A percentile compares a stretch with the other conserved stretches of the same genome.
phyloP scores from a whole-genome alignment of 2,329 filamentous ascomycete species.

The Colletotrichum chrysophilum region DNA sequence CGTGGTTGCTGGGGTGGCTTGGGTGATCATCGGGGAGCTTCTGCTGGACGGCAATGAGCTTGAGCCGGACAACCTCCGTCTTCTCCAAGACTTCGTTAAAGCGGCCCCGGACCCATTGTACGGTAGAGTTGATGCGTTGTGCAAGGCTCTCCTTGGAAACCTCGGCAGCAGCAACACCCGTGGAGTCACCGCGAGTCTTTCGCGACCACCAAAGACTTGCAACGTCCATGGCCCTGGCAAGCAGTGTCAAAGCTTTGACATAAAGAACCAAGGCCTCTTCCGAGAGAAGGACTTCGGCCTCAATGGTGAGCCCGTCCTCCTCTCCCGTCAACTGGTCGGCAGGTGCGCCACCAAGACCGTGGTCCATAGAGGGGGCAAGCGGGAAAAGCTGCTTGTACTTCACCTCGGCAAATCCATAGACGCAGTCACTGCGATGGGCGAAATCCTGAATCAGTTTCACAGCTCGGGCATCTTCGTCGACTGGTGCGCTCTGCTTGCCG shows the following conservation, averaged over 20 bases:
- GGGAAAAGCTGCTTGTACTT: slow-evolving; percentile 98
- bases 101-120: slow-evolving; percentile 91
- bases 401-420: slow-evolving; percentile 97
- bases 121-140: slow-evolving; percentile 85
- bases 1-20: slow-evolving; percentile 82
- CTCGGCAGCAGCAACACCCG: slow-evolving; percentile 49
- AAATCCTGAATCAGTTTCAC: slow-evolving; percentile 88
- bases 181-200: slow-evolving; percentile 71
- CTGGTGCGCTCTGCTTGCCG: slow-evolving; percentile 61
- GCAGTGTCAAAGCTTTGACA: slow-evolving; percentile 87
- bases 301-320: slow-evolving; percentile 81
- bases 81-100: slow-evolving; percentile 99
- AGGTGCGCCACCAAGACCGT: slow-evolving; percentile 69
- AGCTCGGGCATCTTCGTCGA: slow-evolving; percentile 81
- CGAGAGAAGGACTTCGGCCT: slow-evolving; percentile 85
- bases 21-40: slow-evolving; percentile 84
- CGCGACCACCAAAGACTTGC: slow-evolving; percentile 90
- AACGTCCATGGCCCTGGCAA: slow-evolving; percentile 95
- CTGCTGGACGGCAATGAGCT: slow-evolving; percentile 85
- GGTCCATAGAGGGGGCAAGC: slow-evolving; percentile 77
- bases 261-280: slow-evolving; percentile 96
- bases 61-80: slow-evolving; percentile 89
- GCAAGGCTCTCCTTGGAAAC: slow-evolving; percentile 41
- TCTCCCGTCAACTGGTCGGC: slow-evolving; percentile 58
- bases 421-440: slow-evolving; percentile 91